Base-by-base conservation (phyloP, 78 protist genomes). In the Cyanophora paradoxa region DNA sequence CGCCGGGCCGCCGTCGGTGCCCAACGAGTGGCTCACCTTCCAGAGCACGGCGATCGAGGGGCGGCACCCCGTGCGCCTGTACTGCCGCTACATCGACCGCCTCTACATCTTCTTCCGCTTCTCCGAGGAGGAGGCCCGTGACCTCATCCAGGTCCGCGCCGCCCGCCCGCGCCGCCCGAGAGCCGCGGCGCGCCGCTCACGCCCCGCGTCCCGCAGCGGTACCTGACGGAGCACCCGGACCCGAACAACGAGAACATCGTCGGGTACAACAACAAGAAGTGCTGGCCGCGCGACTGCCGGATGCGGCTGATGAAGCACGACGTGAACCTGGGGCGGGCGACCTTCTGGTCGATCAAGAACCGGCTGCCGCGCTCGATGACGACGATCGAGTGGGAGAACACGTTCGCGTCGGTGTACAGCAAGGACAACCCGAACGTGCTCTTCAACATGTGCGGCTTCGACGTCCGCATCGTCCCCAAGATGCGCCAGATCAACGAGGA, bases 261-360 rank as follows among this genome's bases (percentile, higher is more conserved):
- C 64, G 98, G 98, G 4, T 96, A 93, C 90, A 92, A 94, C 82
- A 97, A 97, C 89, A 94, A 93, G 68, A 92, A 92, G 82, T 93
- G 98, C 84, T 98, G 99, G 99, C 99, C 99, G 30, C 82, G 98
- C 37, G 99, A 98, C 72, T 58, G 87, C 26, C 84, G 99, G 42
- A 98, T 98, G 99, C 90, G 99, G 26, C 84, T 97, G 50, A 95
- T 97, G 97, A 93, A 90, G 59, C 96, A 88, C 76, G 99, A 98
- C 81, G 99, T 97, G 72, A 94, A 97, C 61, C 84, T 98, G 5
- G 99, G 99, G 59, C 83, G 98, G 50, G 99, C 99, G 7, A 96
- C 93, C 42, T 96, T 96, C 80, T 97, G 99, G 99, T 83, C 88
- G 39, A 77, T 96, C 69, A 83, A 88, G 77, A 95, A 93, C 70